These are phyloP conservation scores for Immersiella caudata DNA, from an alignment of 495 filamentous ascomycete genomes.

Conservation along the genomic window DNA sequence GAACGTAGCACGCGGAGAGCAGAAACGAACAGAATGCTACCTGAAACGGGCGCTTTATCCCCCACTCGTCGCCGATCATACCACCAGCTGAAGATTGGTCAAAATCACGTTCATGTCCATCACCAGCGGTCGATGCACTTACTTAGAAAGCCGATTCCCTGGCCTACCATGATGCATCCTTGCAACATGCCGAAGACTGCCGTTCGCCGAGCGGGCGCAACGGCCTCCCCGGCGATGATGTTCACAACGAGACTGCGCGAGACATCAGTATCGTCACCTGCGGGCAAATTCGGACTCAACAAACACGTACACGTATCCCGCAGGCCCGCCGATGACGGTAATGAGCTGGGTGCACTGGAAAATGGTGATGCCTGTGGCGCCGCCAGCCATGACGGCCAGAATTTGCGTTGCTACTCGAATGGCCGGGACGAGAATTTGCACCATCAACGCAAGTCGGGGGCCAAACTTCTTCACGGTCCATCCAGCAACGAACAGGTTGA, in stretches of 20 bases:
- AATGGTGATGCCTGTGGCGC: conserved; percentile 54
- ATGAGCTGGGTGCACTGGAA: conserved; percentile 60
- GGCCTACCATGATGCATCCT: conserved; percentile 59
- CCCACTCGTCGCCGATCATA: conserved; percentile 53
- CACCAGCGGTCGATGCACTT: conserved; percentile 18
- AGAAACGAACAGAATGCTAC: conserved; percentile 53
- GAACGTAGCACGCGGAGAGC: conserved; percentile 41
- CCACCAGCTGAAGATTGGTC: conserved; percentile 47
- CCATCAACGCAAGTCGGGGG: conserved; percentile 52
- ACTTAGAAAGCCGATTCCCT: conserved; percentile 55
- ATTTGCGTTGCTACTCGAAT: conserved; percentile 58
- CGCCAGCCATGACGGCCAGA: conserved; percentile 54
- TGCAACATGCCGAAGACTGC: conserved; percentile 56
- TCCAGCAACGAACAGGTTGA: conserved; percentile 61
- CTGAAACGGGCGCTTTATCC: conserved; percentile 56
- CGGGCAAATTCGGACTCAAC: neutral
- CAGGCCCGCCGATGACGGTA: conserved; percentile 59
- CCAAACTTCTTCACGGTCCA: conserved; percentile 60
- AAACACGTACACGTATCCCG: conserved; percentile 52
- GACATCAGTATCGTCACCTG: neutral
- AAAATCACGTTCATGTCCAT: neutral
- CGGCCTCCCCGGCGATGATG: conserved; percentile 54
- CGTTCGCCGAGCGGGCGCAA: conserved; percentile 53
- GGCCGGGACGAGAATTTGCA: conserved; percentile 55
- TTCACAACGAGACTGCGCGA: conserved; percentile 51